These are phyloP conservation scores for Arthromyces matolae DNA, from an alignment of 768 basidiomycete genomes.

Conservation along the genomic window DNA sequence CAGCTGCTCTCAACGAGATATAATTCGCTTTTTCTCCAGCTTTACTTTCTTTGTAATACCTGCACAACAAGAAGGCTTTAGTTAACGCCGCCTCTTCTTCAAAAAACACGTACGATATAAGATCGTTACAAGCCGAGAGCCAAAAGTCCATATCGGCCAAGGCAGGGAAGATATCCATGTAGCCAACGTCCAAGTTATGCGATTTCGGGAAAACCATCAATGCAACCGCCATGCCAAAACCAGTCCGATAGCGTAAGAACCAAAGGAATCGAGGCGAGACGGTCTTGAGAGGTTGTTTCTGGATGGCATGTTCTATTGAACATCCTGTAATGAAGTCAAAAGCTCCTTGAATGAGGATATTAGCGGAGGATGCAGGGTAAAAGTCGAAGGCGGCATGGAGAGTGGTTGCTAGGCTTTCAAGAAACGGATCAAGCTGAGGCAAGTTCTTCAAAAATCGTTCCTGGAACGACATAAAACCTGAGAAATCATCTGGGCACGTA, in stretches of 20 bases:
- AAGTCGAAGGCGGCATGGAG: slow-evolving; percentile 4
- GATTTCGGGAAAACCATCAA: slow-evolving; percentile 13
- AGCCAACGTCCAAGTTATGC: neutral
- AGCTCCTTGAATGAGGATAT: slow-evolving; percentile 11
- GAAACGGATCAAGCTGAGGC: slow-evolving; percentile 12
- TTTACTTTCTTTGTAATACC: slow-evolving; percentile 14
- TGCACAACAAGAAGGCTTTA: neutral
- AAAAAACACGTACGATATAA: slow-evolving; percentile 16
- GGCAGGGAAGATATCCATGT: slow-evolving; percentile 2
- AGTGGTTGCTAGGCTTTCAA: slow-evolving; percentile 8
- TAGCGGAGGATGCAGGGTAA: slow-evolving; percentile 11
- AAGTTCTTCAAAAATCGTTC: slow-evolving; percentile 2
- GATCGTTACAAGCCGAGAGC: slow-evolving; percentile 12
- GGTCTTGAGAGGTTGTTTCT: neutral
- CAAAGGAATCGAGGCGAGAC: slow-evolving; percentile 5
- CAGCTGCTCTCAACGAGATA: slow-evolving; percentile 8
- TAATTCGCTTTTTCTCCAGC: slow-evolving; percentile 1
- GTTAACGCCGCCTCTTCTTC: neutral
- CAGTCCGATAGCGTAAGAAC: slow-evolving; percentile 13
- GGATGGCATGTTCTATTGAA: neutral
- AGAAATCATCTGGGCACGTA: neutral
- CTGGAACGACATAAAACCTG: slow-evolving; percentile 5
- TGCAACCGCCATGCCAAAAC: slow-evolving; percentile 4
- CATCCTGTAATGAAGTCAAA: slow-evolving; percentile 14
- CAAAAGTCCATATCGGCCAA: slow-evolving; percentile 16